Conservation (phyloP, 2,329 filamentous ascomycete genomes). For the Epichloe gansuensis region DNA sequence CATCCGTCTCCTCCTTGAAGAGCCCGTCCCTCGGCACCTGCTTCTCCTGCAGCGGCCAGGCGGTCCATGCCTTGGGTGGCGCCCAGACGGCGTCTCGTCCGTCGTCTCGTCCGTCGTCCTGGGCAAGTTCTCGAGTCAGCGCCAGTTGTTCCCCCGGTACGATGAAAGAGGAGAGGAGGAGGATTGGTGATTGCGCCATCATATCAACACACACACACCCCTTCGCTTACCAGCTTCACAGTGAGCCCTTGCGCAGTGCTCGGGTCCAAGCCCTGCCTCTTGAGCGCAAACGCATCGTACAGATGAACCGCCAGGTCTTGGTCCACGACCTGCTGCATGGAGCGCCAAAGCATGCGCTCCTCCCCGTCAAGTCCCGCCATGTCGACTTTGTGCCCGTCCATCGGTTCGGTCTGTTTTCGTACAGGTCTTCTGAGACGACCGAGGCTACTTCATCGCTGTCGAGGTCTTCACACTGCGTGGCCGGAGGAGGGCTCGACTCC, state of each 20-base stretch:
- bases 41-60: conserved; percentile 63
- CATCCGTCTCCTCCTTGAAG: conserved; percentile 30
- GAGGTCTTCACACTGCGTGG: conserved; percentile 25
- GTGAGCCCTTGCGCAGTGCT: conserved; percentile 17
- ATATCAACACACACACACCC: no score
- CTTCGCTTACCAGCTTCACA: conserved; percentile 14
- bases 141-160: neutral
- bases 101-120: conserved; percentile 19
- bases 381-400: conserved; percentile 56
- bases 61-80: conserved; percentile 58
- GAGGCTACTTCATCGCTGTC: conserved; percentile 36
- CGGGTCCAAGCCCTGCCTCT: conserved; percentile 22
- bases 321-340: conserved; percentile 50
- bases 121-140: neutral
- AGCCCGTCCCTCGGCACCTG: conserved; percentile 49
- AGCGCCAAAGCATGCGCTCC: conserved; percentile 50
- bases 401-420: conserved; percentile 51
- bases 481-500: neutral
- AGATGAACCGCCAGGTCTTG: conserved; percentile 64
- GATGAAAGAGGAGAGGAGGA: no score
- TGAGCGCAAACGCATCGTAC: conserved; percentile 65
- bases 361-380: conserved; percentile 52
- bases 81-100: conserved; percentile 29
- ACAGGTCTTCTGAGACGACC: conserved; percentile 34
- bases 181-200: no score